A percentile compares a stretch with the other conserved stretches of the same genome.
phyloP scores from a whole-genome alignment of 495 filamentous ascomycete genomes.

The Xylaria sp. region DNA sequence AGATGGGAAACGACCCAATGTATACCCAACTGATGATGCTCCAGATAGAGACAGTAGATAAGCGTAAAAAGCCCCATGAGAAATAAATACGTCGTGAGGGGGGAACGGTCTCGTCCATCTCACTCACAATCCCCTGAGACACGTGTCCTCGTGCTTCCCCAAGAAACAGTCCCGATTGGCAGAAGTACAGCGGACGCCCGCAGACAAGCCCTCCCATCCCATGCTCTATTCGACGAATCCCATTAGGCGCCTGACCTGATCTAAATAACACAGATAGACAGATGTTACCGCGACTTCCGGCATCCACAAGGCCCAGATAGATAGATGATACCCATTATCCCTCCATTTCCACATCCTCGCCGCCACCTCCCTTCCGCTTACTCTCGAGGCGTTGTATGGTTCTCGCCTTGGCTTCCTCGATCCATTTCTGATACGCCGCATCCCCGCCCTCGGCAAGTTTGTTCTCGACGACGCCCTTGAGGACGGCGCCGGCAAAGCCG shows the following conservation, averaged over 20 bases:
- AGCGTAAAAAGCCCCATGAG: neutral
- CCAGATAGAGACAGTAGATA: neutral
- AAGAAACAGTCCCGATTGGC: neutral
- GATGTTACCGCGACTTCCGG: neutral
- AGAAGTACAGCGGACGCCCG: slow-evolving; percentile 5
- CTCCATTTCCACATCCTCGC: slow-evolving; percentile 54
- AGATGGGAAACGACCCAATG: neutral
- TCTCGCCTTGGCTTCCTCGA: slow-evolving; percentile 76
- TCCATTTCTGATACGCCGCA: slow-evolving; percentile 77
- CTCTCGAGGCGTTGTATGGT: slow-evolving; percentile 69
- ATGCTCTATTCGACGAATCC: neutral
- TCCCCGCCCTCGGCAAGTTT: slow-evolving; percentile 69
- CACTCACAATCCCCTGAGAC: neutral
- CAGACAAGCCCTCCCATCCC: neutral
- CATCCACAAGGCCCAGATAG: neutral
- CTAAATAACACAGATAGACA: neutral
- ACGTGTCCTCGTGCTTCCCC: neutral
- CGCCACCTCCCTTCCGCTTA: slow-evolving; percentile 49
- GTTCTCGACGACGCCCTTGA: slow-evolving; percentile 78
- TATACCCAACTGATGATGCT: neutral
- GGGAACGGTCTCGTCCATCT: neutral
- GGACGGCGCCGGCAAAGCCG: slow-evolving; percentile 88
- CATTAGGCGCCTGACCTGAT: neutral
- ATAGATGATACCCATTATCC: slow-evolving; percentile 34
- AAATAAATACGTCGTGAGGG: neutral